A percentile compares a stretch with the other conserved stretches of the same genome.
Conservation (phyloP, 2,329 filamentous ascomycete species). For the Colletotrichum salicis region DNA sequence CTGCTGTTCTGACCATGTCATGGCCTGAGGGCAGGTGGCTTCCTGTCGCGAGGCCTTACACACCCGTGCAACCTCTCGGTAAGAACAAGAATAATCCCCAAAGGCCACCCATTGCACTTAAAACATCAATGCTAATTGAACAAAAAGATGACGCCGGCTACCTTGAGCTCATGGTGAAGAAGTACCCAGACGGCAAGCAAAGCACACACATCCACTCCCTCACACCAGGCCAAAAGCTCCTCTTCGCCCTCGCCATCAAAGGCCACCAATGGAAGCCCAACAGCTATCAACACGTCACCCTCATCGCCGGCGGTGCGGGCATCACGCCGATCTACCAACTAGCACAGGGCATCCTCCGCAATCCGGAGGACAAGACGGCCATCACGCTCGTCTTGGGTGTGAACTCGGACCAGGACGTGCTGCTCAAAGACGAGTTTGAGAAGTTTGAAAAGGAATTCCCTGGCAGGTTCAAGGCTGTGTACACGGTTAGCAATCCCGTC, state of each 20-base stretch:
- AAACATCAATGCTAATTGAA: not conserved
- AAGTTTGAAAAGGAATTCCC: constrained; percentile 62
- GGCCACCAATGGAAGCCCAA: constrained; percentile 66
- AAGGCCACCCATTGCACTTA: not conserved
- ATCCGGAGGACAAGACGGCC: constrained; percentile 70
- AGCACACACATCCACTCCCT: constrained; percentile 75
- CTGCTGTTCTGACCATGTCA: constrained; percentile 44
- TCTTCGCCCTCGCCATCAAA: constrained; percentile 65
- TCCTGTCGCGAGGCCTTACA: constrained; percentile 74
- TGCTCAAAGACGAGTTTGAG: constrained; percentile 66
- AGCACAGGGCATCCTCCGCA: constrained; percentile 68
- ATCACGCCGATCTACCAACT: constrained; percentile 79
- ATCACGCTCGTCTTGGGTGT: constrained; percentile 75
- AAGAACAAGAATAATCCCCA: constrained; percentile 13
- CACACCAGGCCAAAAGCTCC: constrained; percentile 68
- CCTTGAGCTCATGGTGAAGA: constrained; percentile 74
- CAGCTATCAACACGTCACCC: constrained; percentile 62
- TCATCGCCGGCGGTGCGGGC: constrained; percentile 77
- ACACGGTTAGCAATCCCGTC: constrained; percentile 63
- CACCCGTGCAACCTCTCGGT: constrained; percentile 67
- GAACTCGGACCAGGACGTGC: constrained; percentile 71
- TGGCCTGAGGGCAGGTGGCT: constrained; percentile 67
- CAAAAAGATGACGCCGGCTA: constrained; percentile 65
- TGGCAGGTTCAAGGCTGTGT: constrained; percentile 66
- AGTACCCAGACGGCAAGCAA: constrained; percentile 73